Evolutionary conservation across 139 green algal genomes (phyloP), one percentile per base, ranked within the genome.

Genomic region (Chloropicon primus): DNA sequence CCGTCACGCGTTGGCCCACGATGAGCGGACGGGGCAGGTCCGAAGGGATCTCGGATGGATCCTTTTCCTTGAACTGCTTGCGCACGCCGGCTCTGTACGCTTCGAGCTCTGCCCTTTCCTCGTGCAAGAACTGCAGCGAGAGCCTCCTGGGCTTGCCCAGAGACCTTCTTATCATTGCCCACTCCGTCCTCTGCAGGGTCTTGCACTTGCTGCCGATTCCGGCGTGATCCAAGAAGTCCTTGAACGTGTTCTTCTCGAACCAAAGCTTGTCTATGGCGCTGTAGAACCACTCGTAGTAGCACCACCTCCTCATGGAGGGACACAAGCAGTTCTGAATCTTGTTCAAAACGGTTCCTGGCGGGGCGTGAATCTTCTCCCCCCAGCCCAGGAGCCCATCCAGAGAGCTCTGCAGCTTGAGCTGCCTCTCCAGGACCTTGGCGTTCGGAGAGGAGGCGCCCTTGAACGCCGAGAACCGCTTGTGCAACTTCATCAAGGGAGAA

Each of bases 1-100:
- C 93, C n/a, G 85, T 85, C 23, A 97, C 93, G 0, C 83, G 78
- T 86, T 95, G 88, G 10, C 87, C 89, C 23, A 98, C 93, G 0
- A 74, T 71, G n/a, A 96, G 83, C 21, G 86, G 85, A 0, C 78
- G 82, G 0, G 92, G 88, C 62, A 94, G 73, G 21, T 87, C 84
- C 2, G 3, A 3, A 21, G 74, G 74, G 5, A 23, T 54, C 74
- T 17, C 23, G 53, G 25, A 80, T 24, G 22, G 2, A 23, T 24
- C 28, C 29, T 54, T 27, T 26, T 84, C 78, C 1, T 73, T 10
- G 26, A 80, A 80, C 25, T 54, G 28, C 71, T 81, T 24, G 62
- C 78, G 71, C 2, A 81, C 81, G 27, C 17, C 76, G n/a, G 82
- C 87, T 77, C 90, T 83, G 83, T 88, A 92, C 0, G 74, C 71